Evolutionary conservation across 1,139 yeast species (phyloP).

Genomic region (Lodderomyces beijingensis): DNA sequence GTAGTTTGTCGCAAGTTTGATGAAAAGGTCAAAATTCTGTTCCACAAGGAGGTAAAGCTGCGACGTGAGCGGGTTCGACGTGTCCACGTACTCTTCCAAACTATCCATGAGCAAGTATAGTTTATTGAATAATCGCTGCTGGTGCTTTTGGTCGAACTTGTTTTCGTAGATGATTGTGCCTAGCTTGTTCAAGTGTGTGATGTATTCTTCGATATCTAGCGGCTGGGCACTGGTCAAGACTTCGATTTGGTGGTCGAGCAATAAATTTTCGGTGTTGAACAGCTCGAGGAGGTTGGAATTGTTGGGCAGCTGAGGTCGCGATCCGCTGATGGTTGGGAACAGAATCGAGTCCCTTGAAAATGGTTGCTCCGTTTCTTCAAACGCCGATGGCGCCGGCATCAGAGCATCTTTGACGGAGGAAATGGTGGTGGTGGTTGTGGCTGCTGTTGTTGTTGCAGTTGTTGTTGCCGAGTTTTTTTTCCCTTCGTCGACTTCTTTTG

Average conservation of each 20-base stretch:
- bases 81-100: constrained; percentile 20
- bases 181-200: constrained; percentile 35
- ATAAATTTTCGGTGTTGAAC: constrained; percentile 11
- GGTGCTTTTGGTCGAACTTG: constrained; percentile 15
- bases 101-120: constrained; percentile 23
- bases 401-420: too few relatives aligned
- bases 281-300: too few relatives aligned
- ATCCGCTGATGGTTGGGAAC: too few relatives aligned
- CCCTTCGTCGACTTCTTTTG: too few relatives aligned
- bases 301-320: too few relatives aligned
- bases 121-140: constrained; percentile 20
- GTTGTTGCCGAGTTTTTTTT: too few relatives aligned
- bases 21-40: constrained; percentile 36
- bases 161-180: constrained; percentile 26
- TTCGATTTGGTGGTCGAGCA: constrained; percentile 25
- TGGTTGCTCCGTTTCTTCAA: too few relatives aligned
- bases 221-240: constrained; percentile 30
- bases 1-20: constrained; percentile 31
- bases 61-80: constrained; percentile 28
- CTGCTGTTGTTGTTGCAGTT: too few relatives aligned
- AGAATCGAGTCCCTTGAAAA: too few relatives aligned
- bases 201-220: constrained; percentile 29
- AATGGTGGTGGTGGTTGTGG: too few relatives aligned
- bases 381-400: too few relatives aligned
- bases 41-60: constrained; percentile 34